Evolutionary conservation across 1,284 basidiomycete species (phyloP), one percentile per base, ranked within the genome.

Genomic region (Spongispora temasekensis): DNA sequence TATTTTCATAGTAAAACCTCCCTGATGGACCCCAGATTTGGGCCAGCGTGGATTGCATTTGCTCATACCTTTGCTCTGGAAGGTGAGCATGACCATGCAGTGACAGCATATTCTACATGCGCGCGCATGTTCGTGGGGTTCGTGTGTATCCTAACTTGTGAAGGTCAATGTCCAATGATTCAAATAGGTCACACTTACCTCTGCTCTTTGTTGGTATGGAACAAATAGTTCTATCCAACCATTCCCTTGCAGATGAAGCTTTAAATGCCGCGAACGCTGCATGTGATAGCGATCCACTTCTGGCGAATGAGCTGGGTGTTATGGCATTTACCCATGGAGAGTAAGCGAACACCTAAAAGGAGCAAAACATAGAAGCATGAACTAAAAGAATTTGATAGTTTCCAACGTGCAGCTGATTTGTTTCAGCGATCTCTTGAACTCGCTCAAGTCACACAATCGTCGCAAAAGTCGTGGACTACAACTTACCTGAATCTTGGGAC

Each of bases 131-230:
- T 98, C 72, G 92, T 90, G 57, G 95, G 95, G 92, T 95, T 71
- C 60, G 87, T 74, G 13, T 42, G 23, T 30, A 23, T 57, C 35
- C 37, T 46, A 30, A 28, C 30, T 44, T 28, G 46, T 30, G 51
- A 40, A 34, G 34, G 35, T 58, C 51, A 57, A 56, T 60, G n/a
- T n/a, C n/a, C n/a, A 57, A 65, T 48, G n/a, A n/a, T 19, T 44
- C 40, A 48, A 46, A 40, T 64, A 95, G 94, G 17, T 95, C 95
- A 1, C 95, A 98, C 76, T 81, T 99, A 7, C 95, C 97, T 2
- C 80, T 96, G 55, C 87, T 98, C 74, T 99, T 96, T 73, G 94
- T 99, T 53, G 97, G 97, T 3, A 98, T 98, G 94, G 97, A 99
- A 72, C 94, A 99, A 67, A 90, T 99, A 53, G 90, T 92, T 71